phyloP scores from a whole-genome alignment of 768 basidiomycete species.

The Phaeotremella skinneri region DNA sequence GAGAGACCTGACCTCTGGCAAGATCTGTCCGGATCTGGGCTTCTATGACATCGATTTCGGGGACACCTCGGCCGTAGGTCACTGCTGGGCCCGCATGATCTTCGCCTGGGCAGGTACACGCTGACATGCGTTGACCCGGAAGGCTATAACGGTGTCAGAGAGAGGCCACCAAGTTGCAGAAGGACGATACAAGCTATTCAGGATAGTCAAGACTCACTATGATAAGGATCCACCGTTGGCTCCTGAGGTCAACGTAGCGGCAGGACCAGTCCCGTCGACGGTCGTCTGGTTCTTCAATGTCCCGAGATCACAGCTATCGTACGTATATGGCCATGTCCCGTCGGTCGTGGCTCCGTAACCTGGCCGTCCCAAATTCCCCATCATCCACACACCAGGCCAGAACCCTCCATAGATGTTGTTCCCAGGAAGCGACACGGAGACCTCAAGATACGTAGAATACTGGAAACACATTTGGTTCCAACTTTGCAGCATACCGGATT shows the following conservation, averaged over 20 bases:
- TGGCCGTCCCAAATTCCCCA: conserved; percentile 78
- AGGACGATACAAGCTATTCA: neutral
- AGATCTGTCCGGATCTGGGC: conserved; percentile 58
- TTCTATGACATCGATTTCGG: conserved; percentile 88
- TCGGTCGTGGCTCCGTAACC: conserved; percentile 89
- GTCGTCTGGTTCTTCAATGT: conserved; percentile 58
- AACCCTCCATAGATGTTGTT: conserved; percentile 41
- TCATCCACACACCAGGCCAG: conserved; percentile 91
- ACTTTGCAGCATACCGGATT: conserved; percentile 61
- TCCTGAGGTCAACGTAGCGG: conserved; percentile 28
- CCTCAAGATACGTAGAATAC: conserved; percentile 77
- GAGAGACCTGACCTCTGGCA: conserved; percentile 65
- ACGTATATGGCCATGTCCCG: conserved; percentile 81
- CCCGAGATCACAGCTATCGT: conserved; percentile 79
- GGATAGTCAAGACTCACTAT: conserved; percentile 28
- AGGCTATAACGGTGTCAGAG: conserved; percentile 62
- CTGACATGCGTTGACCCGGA: conserved; percentile 78
- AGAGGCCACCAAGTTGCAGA: neutral
- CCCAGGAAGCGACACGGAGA: conserved; percentile 45
- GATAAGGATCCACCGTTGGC: conserved; percentile 33
- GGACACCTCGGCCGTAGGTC: conserved; percentile 74
- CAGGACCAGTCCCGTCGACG: conserved; percentile 32
- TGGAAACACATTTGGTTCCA: conserved; percentile 98
- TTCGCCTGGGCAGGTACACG: conserved; percentile 86
- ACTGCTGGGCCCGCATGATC: conserved; percentile 81